Evolutionary conservation across 164 flowering plant species (phyloP).

Genomic region (Stephania cephalantha): DNA sequence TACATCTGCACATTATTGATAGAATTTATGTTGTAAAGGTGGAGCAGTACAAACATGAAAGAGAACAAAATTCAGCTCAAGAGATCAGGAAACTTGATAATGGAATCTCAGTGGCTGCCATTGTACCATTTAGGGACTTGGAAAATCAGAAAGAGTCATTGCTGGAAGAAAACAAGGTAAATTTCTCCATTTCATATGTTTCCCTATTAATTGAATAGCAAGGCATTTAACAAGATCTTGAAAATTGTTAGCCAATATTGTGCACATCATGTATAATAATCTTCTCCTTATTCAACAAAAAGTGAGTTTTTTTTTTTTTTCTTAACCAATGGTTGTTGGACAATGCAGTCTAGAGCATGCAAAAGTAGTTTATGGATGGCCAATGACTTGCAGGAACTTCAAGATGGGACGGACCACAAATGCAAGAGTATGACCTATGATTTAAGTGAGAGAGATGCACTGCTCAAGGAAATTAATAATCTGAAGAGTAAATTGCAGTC

Average conservation of each 20-base stretch:
- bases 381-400: slow-evolving; percentile 33
- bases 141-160: slow-evolving; percentile 8
- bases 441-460: slow-evolving; percentile 58
- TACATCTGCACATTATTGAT: slow-evolving; percentile 1
- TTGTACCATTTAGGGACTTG: slow-evolving; percentile 14
- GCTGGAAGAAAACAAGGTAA: slow-evolving; percentile 33
- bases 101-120: slow-evolving; percentile 16
- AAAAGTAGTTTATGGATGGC: neutral
- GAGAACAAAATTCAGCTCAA: slow-evolving; percentile 12
- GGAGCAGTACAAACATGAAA: slow-evolving; percentile 37
- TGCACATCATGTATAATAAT: neutral
- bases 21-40: slow-evolving; percentile 31
- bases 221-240: neutral
- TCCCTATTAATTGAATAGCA: neutral
- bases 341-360: neutral
- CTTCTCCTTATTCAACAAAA: neutral
- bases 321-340: neutral
- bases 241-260: neutral
- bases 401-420: slow-evolving; percentile 22
- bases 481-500: slow-evolving; percentile 54
- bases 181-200: neutral
- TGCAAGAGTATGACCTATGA: slow-evolving; percentile 25
- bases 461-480: slow-evolving; percentile 62
- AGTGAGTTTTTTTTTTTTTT: no score
- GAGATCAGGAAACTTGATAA: slow-evolving; percentile 11